Conservation (phyloP, 495 filamentous ascomycete species). For the Xylaria grammica region DNA sequence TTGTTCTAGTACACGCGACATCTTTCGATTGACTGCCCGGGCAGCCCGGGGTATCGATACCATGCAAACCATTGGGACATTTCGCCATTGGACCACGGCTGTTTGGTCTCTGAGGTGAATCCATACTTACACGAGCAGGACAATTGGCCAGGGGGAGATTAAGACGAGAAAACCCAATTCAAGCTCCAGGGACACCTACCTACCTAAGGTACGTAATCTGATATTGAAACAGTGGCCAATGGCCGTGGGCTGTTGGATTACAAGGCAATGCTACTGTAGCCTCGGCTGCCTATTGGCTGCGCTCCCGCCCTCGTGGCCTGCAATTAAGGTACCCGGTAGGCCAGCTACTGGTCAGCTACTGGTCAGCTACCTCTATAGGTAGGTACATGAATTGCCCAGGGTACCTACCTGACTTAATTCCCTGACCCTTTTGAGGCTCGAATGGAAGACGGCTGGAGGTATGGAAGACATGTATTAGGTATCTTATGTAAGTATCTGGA, state of each 20-base stretch:
- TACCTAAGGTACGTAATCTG: constrained; percentile 7
- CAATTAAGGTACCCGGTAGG: constrained; percentile 20
- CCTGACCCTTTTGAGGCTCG: background rate
- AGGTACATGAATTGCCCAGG: background rate
- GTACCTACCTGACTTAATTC: background rate
- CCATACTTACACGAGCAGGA: no score
- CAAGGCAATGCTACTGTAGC: constrained; percentile 9
- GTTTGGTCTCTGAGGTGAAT: no score
- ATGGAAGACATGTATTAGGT: no score
- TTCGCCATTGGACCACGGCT: no score
- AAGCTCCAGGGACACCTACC: background rate
- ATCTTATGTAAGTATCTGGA: no score
- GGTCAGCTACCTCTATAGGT: background rate
- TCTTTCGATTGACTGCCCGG: no score
- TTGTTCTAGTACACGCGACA: no score
- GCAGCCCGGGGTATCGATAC: no score
- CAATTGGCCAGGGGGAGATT: no score
- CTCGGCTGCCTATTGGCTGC: constrained; percentile 9
- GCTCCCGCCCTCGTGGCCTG: constrained; percentile 13
- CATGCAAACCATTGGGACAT: no score
- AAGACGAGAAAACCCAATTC: background rate
- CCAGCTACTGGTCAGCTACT: background rate
- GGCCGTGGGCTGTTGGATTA: background rate
- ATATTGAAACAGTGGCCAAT: constrained; percentile 14
- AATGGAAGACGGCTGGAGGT: no score